phyloP scores from a whole-genome alignment of 1,284 basidiomycete species.

The Stereum hirsutum region DNA sequence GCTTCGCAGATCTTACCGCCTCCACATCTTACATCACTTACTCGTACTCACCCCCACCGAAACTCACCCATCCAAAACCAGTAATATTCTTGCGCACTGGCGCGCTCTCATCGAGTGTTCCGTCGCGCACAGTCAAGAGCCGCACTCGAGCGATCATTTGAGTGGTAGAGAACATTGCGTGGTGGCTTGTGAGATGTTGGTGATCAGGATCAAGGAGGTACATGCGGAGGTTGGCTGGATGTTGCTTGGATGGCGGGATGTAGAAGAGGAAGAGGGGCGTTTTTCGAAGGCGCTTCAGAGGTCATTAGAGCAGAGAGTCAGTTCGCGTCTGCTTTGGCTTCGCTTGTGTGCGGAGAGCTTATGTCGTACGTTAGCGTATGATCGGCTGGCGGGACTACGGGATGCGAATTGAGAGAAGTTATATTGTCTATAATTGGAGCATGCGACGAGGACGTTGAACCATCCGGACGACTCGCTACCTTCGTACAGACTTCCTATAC shows the following conservation, averaged over 20 bases:
- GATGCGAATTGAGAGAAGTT: slow-evolving; percentile 91
- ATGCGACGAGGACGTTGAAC: slow-evolving; percentile 85
- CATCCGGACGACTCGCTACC: slow-evolving; percentile 85
- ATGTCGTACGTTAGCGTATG: too few relatives aligned
- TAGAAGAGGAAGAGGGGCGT: slow-evolving; percentile 82
- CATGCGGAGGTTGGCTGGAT: slow-evolving; percentile 69
- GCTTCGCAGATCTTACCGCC: slow-evolving; percentile 22
- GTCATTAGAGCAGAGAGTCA: slow-evolving; percentile 77
- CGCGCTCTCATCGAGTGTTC: slow-evolving; percentile 75
- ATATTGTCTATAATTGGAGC: slow-evolving; percentile 86
- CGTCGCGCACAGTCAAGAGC: slow-evolving; percentile 86
- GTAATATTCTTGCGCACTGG: slow-evolving; percentile 94
- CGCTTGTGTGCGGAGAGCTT: too few relatives aligned
- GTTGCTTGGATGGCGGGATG: slow-evolving; percentile 74
- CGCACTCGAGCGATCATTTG: slow-evolving; percentile 80
- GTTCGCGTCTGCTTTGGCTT: slow-evolving; percentile 18
- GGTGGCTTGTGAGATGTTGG: slow-evolving; percentile 63
- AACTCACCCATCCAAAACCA: slow-evolving; percentile 73
- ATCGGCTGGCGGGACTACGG: slow-evolving; percentile 68
- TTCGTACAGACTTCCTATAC: slow-evolving; percentile 82
- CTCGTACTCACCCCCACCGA: slow-evolving; percentile 32
- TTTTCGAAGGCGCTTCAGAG: slow-evolving; percentile 69
- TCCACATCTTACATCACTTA: slow-evolving; percentile 24
- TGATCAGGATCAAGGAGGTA: slow-evolving; percentile 62
- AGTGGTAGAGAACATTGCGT: slow-evolving; percentile 66